phyloP scores from a whole-genome alignment of 192 early-diverging fungal genomes.

The Lobosporangium transversale region DNA sequence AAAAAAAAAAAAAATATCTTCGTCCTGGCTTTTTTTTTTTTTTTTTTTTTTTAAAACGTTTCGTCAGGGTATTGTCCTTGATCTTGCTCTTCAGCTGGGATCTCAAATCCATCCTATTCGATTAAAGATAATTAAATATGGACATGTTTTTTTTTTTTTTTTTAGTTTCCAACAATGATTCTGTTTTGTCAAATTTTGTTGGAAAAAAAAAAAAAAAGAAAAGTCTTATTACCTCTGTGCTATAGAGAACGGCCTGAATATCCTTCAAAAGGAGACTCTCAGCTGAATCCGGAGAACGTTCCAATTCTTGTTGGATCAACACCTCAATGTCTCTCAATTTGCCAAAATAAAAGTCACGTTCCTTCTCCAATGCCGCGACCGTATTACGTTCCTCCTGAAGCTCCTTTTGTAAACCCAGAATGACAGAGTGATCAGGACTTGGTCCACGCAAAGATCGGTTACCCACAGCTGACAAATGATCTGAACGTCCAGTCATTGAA shows the following conservation, averaged over 20 bases:
- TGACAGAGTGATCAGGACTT: conserved; percentile 65
- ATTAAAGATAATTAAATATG: neutral
- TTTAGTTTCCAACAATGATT: too few relatives aligned
- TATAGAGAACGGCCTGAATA: conserved; percentile 92
- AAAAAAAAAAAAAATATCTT: neutral
- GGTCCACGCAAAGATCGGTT: conserved; percentile 46
- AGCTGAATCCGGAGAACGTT: conserved; percentile 61
- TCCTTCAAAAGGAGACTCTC: conserved; percentile 72
- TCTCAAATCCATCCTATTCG: conserved; percentile 82
- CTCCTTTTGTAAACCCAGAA: conserved; percentile 82
- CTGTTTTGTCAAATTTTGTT: neutral
- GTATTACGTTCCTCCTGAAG: conserved; percentile 83
- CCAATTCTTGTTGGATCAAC: conserved; percentile 82
- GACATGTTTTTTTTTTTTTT: neutral
- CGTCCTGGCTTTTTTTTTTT: conserved; percentile 1
- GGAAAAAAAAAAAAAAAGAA: neutral
- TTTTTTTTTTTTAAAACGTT: conserved; percentile 61
- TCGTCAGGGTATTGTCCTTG: conserved; percentile 67
- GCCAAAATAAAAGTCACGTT: conserved; percentile 96
- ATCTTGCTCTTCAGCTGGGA: conserved; percentile 57
- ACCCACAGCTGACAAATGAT: conserved; percentile 23
- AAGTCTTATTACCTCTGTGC: conserved; percentile 66
- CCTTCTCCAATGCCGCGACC: conserved; percentile 93
- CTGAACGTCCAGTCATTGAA: conserved; percentile 37
- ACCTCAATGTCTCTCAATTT: conserved; percentile 97